Evolutionary conservation across 2,329 filamentous ascomycete species (phyloP).

Genomic region (Colletotrichum phormii): DNA sequence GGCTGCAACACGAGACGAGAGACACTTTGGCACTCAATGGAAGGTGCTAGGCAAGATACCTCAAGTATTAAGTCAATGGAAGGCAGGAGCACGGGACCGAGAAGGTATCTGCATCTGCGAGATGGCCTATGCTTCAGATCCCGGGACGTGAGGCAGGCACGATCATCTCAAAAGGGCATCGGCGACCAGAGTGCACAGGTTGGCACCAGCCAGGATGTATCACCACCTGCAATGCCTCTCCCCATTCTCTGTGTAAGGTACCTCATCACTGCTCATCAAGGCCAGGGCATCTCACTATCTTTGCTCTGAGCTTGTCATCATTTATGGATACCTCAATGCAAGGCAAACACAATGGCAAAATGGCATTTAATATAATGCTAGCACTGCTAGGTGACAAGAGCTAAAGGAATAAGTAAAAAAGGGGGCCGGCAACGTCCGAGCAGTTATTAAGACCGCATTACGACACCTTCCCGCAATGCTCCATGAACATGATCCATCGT

Average conservation of each 20-base stretch:
- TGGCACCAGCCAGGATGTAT: background rate
- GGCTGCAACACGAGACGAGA: slow-evolving; percentile 1
- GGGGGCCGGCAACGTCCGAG: background rate
- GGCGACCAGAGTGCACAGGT: background rate
- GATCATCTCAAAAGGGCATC: background rate
- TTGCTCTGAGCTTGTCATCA: background rate
- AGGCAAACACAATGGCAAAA: background rate
- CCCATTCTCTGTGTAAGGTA: too few relatives aligned
- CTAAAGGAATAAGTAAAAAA: background rate
- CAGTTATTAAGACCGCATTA: background rate
- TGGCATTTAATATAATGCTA: background rate
- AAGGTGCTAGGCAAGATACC: too few relatives aligned
- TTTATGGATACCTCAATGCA: background rate
- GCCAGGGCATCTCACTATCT: background rate
- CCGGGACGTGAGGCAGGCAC: background rate
- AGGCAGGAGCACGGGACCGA: background rate
- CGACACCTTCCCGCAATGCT: background rate
- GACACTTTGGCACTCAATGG: background rate
- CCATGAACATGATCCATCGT: background rate
- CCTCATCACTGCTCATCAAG: background rate
- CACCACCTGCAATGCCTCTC: slow-evolving; percentile 1
- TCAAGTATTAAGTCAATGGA: too few relatives aligned
- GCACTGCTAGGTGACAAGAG: background rate
- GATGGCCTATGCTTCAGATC: background rate
- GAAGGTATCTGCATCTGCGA: background rate